Percentiles rank a stretch among this genome's conserved stretches.
Evolutionary conservation across 202 grass and related monocot species (phyloP).

Genomic region (Zoysia matrella): DNA sequence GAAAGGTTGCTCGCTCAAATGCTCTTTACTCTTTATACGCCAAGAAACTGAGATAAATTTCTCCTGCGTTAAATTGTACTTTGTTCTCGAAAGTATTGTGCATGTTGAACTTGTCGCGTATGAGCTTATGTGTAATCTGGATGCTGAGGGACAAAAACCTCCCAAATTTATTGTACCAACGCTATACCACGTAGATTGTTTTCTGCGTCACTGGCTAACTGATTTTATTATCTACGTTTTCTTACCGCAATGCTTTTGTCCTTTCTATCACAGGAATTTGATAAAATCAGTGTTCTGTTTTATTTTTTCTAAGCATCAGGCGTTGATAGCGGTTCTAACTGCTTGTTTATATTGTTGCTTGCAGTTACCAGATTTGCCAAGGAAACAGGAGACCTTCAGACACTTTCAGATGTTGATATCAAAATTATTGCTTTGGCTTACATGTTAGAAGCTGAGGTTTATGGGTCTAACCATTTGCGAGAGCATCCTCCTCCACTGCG

Average conservation of each 20-base stretch:
- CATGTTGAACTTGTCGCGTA: not conserved
- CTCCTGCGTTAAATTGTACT: not conserved
- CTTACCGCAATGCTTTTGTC: not conserved
- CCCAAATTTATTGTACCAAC: not conserved
- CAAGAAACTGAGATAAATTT: not conserved
- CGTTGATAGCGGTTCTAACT: not conserved
- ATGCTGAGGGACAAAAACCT: not conserved
- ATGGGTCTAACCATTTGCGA: conserved; percentile 75
- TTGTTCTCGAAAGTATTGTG: not conserved
- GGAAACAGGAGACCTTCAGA: conserved; percentile 95
- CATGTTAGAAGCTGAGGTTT: conserved; percentile 88
- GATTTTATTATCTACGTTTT: not conserved
- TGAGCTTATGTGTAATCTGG: not conserved
- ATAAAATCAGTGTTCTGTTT: too few relatives aligned
- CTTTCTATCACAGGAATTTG: not conserved
- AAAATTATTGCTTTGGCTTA: conserved; percentile 94
- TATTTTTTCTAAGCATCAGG: not conserved
- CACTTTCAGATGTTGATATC: conserved; percentile 94
- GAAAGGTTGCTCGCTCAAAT: conserved; percentile 43
- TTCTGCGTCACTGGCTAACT: not conserved
- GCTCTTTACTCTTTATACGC: not conserved
- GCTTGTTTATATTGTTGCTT: not conserved
- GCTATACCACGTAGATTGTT: not conserved
- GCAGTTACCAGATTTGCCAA: conserved; percentile 86
- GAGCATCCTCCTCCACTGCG: conserved; percentile 78